Evolutionary conservation across 2,329 filamentous ascomycete species (phyloP).

Genomic region (Metarhizium brunneum): DNA sequence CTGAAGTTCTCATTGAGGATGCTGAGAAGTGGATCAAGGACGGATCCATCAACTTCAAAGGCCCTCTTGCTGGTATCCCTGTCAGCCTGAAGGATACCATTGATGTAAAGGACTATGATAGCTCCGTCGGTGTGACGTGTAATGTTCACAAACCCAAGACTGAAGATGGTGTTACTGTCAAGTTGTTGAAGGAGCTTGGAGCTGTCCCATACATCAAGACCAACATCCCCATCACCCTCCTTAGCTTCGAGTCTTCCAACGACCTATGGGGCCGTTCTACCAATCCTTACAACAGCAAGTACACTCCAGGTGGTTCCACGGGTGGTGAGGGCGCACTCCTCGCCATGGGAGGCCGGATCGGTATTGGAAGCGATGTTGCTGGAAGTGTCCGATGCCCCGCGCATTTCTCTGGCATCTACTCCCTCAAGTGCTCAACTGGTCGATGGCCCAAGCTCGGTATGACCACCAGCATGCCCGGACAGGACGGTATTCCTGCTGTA

Average conservation of each 20-base stretch:
- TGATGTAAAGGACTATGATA: slow-evolving; percentile 74
- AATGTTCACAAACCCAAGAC: slow-evolving; percentile 57
- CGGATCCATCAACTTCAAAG: slow-evolving; percentile 59
- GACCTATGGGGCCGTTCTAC: slow-evolving; percentile 72
- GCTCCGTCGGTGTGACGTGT: slow-evolving; percentile 69
- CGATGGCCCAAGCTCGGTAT: slow-evolving; percentile 82
- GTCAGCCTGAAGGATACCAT: slow-evolving; percentile 77
- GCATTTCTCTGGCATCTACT: slow-evolving; percentile 84
- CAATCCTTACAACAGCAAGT: slow-evolving; percentile 77
- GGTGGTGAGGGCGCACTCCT: slow-evolving; percentile 77
- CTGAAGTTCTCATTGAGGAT: slow-evolving; percentile 72
- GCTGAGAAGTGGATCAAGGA: slow-evolving; percentile 63
- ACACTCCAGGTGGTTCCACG: slow-evolving; percentile 83
- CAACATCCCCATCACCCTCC: slow-evolving; percentile 74
- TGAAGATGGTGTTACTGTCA: slow-evolving; percentile 64
- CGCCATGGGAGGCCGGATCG: slow-evolving; percentile 75
- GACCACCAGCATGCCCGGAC: slow-evolving; percentile 81
- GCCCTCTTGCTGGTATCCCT: slow-evolving; percentile 78
- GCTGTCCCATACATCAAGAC: slow-evolving; percentile 92
- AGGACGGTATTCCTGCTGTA: slow-evolving; percentile 81
- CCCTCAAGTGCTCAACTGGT: slow-evolving; percentile 76
- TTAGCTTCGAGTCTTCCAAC: slow-evolving; percentile 75
- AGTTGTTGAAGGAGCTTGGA: slow-evolving; percentile 75
- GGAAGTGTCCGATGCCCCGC: slow-evolving; percentile 81
- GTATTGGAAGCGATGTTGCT: slow-evolving; percentile 84